Evolutionary conservation across 2,329 filamentous ascomycete species (phyloP).

Genomic region (Cordyceps javanica): DNA sequence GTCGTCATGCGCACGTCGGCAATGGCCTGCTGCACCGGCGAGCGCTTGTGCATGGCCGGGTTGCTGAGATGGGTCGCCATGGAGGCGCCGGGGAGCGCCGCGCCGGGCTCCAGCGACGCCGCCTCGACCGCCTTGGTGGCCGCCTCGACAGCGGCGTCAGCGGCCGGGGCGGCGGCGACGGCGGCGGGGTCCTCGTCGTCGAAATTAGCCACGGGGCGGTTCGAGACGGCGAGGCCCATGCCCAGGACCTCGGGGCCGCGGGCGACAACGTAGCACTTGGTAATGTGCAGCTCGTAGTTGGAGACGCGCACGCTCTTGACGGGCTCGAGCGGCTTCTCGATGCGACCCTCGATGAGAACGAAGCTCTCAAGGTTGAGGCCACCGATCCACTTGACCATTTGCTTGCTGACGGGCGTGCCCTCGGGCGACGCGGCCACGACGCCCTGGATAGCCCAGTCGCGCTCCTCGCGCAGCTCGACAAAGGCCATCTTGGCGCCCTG

Average conservation of each 20-base stretch:
- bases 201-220: constrained; percentile 50
- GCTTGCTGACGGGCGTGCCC: constrained; percentile 60
- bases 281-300: constrained; percentile 80
- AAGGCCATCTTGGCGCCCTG: constrained; percentile 92
- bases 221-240: constrained; percentile 51
- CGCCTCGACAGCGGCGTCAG: constrained; percentile 40
- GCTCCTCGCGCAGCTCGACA: constrained; percentile 73
- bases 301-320: constrained; percentile 82
- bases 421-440: constrained; percentile 68
- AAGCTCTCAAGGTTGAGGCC: constrained; percentile 73
- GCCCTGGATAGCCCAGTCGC: constrained; percentile 73
- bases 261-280: constrained; percentile 74
- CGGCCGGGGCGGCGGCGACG: constrained; percentile 22
- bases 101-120: constrained; percentile 28
- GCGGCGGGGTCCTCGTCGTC: constrained; percentile 46
- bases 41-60: constrained; percentile 85
- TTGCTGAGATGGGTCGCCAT: constrained; percentile 86
- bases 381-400: constrained; percentile 92
- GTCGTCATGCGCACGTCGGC: constrained; percentile 48
- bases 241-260: constrained; percentile 52
- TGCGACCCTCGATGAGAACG: constrained; percentile 70
- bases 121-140: constrained; percentile 38
- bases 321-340: constrained; percentile 77
- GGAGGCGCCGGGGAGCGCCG: constrained; percentile 61
- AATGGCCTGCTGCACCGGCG: constrained; percentile 85